These are phyloP conservation scores for Erythrophleum ivorense DNA, from an alignment of 331 rosid species.

Conservation along the genomic window DNA sequence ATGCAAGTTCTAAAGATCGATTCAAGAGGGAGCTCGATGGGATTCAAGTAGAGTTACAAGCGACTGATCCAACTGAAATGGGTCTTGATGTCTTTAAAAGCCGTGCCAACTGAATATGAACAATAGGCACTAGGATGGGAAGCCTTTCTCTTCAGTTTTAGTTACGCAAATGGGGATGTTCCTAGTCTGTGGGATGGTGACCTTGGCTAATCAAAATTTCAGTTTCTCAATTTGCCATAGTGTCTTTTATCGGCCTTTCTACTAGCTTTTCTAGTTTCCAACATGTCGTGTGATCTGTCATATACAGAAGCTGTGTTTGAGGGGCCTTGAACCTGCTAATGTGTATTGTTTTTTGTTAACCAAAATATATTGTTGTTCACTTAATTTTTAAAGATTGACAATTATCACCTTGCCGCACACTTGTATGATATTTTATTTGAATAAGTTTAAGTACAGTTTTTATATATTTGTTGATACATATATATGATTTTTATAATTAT, in stretches of 20 bases:
- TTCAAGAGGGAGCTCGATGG: slow-evolving; percentile 80
- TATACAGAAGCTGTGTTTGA: slow-evolving; percentile 42
- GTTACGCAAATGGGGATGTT: slow-evolving; percentile 49
- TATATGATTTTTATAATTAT: too few species aligned
- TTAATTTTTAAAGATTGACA: too few species aligned
- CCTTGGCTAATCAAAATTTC: slow-evolving; percentile 40
- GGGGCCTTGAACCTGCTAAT: slow-evolving; percentile 31
- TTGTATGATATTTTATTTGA: neutral
- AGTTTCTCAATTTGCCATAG: slow-evolving; percentile 39
- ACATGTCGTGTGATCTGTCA: slow-evolving; percentile 45
- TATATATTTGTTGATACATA: too few species aligned
- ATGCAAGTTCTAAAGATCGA: slow-evolving; percentile 71
- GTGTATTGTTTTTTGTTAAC: neutral
- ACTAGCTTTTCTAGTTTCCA: slow-evolving; percentile 41
- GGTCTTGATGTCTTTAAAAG: slow-evolving; percentile 63
- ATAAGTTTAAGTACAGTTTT: too few species aligned
- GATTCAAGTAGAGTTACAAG: slow-evolving; percentile 70
- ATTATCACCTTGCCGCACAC: neutral
- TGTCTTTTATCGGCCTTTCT: slow-evolving; percentile 42
- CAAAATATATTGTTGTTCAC: neutral
- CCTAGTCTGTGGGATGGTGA: slow-evolving; percentile 43
- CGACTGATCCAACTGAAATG: slow-evolving; percentile 71
- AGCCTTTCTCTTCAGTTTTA: slow-evolving; percentile 37
- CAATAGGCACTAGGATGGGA: slow-evolving; percentile 17
- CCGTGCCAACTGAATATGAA: slow-evolving; percentile 55